Evolutionary conservation across 208 protist genomes (phyloP).

Genomic region (Lotmaria passim): DNA sequence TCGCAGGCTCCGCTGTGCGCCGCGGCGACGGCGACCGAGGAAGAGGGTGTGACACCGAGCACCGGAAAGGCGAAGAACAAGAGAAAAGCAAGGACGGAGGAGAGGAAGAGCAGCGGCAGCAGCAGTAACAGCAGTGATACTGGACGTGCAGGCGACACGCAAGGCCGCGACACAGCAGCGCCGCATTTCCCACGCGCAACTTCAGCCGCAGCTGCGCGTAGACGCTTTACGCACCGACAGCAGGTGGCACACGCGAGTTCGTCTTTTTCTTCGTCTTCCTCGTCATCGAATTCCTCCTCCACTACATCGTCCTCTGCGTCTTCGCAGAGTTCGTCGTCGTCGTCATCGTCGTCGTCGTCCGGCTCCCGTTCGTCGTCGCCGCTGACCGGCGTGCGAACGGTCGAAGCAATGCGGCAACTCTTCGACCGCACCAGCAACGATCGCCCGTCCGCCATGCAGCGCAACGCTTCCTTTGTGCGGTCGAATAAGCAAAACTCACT

Average conservation of each 20-base stretch:
- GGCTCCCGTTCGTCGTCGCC: background rate
- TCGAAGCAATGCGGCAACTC: constrained; percentile 20
- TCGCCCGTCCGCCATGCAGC: background rate
- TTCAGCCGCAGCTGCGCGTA: background rate
- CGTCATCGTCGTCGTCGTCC: background rate
- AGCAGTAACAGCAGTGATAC: background rate
- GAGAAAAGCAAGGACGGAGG: too few relatives aligned
- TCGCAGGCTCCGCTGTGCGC: constrained; percentile 17
- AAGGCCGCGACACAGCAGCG: background rate
- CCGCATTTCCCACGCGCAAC: background rate
- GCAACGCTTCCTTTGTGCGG: constrained; percentile 24
- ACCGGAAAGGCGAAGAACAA: background rate
- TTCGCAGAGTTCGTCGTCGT: background rate
- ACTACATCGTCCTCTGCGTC: background rate
- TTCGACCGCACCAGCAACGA: constrained; percentile 13
- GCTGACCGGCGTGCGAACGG: constrained; percentile 1
- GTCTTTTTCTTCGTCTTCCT: background rate
- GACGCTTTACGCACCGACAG: too few relatives aligned
- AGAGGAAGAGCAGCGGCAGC: background rate
- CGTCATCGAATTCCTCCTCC: background rate
- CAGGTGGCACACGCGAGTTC: too few relatives aligned
- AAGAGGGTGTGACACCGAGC: too few relatives aligned
- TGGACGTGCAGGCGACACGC: background rate
- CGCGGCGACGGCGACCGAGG: constrained; percentile 19
- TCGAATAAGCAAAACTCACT: constrained; percentile 2